Base-by-base conservation (phyloP, 2,329 filamentous ascomycete species). In the Fusarium torulosum region DNA sequence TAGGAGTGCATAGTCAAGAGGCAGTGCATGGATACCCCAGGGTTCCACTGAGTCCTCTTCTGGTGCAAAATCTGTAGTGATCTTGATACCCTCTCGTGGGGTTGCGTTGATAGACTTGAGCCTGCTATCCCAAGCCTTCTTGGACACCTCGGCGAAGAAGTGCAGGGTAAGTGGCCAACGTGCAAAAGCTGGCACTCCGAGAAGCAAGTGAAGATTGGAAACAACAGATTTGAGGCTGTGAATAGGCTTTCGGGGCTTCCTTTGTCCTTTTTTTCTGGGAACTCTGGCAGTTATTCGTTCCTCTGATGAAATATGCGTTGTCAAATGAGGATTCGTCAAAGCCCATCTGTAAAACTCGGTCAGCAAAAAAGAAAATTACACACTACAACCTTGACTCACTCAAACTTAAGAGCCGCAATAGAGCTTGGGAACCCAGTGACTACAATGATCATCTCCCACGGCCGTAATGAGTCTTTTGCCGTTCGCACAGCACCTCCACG, bases 391-490 rank as follows among this genome's bases (percentile, higher is more conserved):
- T 43, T 11, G 6, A 83, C 88, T 76, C 84, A 96, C 91, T 98
- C 95, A 75, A 99, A 98, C 75, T 98, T 95, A 66, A 99, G 80
- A 1, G 96, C 96, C 1, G 92, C 93, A 35, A 95, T 88, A 73
- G 90, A 90, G 69, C 91, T 95, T 0, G 92, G 93, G 69, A 99
- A 99, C 0, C 95, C 95, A 8, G 92, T 91, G 2, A 98, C 91
- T 7, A 97, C 83, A 40, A 88, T 89, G 3, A 92, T 87, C 91
- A 97, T 96, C 75, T 97, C 92, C 94, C 96, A 98, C 0, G 96
- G 96, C 41, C 93, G 86, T 63, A 94, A 79, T 6, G 79, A 88
- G 45, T 82, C 79, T 52, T 87, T 85, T 13, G 90, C 87, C 1
- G 96, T 99, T 45, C 90, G 86, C 29, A 84, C 87, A 29, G 96